Base-by-base conservation (phyloP, 495 filamentous ascomycete genomes). In the Aspergillus cavernicola region DNA sequence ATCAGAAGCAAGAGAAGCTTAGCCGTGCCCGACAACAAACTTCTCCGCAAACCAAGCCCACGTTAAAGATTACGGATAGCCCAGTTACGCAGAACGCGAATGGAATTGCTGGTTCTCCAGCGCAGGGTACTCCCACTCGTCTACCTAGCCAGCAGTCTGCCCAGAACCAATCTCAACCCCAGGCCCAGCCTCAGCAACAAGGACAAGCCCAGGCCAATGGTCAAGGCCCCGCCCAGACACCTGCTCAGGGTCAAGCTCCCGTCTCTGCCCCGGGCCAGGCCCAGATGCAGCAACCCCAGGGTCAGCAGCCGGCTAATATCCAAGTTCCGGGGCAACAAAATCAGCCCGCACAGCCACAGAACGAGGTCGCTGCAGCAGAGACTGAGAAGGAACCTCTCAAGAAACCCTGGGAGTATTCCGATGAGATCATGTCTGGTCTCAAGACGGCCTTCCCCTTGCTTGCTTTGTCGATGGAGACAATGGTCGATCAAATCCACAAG, bases 401-500 rank as follows among this genome's bases (percentile, higher is more conserved):
- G 71, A 90, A 89, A 66, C 84, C 95, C 2, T 97, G 93, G 93
- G 95, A 99, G 63, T 85, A 92, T 60, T 89, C 89, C 0, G 95
- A 99, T 51, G 92, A 97, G 66, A 91, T 97, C 50, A 90, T 93
- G 80, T 86, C 88, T 29, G 84, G 86, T 24, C 82, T 99, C 40
- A 97, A 97, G 75, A 96, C 92, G 12, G 91, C 91, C 0, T 97
- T 97, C 74, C 95, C 95, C 16, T 76, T 99, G 33, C 84, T 99
- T 54, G 92, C 93, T 3, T 74, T 97, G 29, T 97, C 93, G 2
- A 97, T 99, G 92, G 95, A 99, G 72, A 95, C 92, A 1, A 97
- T 99, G 92, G 90, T 96, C 26, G 95, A 99, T 63, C 90, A 96
- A 70, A 96, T 97, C 57, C 84, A 88, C 68, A 97, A 96, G 78